Percentiles rank a stretch among this genome's conserved stretches.
Conservation (phyloP, 345 rosid genomes). For the Eucalyptus cladocalyx region DNA sequence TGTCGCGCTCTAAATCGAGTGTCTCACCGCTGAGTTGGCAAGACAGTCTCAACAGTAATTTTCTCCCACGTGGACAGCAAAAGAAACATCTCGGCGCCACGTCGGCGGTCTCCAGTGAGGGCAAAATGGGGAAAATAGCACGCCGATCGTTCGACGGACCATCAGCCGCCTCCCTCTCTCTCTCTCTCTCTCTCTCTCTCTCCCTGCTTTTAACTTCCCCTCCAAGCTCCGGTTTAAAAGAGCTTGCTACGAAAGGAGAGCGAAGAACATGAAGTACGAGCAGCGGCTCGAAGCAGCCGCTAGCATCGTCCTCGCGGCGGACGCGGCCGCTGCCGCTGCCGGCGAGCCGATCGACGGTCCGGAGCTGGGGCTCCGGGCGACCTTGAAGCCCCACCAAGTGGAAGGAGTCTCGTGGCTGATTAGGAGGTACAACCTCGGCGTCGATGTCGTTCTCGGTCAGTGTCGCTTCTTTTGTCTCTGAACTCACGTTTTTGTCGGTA, state of each 20-base stretch:
- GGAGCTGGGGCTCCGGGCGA: conserved; percentile 47
- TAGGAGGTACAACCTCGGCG: conserved; percentile 52
- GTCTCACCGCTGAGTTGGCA: neutral
- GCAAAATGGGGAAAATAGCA: neutral
- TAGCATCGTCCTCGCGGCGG: conserved; percentile 22
- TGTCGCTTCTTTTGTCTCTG: neutral
- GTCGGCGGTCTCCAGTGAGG: neutral
- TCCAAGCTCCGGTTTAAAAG: neutral
- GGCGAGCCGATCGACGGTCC: conserved; percentile 5
- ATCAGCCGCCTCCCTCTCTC: neutral
- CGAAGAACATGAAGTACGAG: conserved; percentile 40
- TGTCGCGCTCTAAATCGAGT: neutral
- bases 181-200: neutral
- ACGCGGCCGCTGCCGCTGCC: neutral
- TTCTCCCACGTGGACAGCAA: neutral
- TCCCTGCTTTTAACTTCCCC: neutral
- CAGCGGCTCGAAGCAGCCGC: conserved; percentile 57
- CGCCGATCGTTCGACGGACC: neutral
- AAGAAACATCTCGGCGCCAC: neutral
- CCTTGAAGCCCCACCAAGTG: conserved; percentile 66
- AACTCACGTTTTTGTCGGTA: neutral
- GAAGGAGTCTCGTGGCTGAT: conserved; percentile 82
- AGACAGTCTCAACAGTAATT: neutral
- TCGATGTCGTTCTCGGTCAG: conserved; percentile 66
- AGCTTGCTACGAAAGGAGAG: neutral